Percentiles rank a stretch among this genome's conserved stretches.
phyloP scores from a whole-genome alignment of 2,329 filamentous ascomycete species.

The Botrytis elliptica region DNA sequence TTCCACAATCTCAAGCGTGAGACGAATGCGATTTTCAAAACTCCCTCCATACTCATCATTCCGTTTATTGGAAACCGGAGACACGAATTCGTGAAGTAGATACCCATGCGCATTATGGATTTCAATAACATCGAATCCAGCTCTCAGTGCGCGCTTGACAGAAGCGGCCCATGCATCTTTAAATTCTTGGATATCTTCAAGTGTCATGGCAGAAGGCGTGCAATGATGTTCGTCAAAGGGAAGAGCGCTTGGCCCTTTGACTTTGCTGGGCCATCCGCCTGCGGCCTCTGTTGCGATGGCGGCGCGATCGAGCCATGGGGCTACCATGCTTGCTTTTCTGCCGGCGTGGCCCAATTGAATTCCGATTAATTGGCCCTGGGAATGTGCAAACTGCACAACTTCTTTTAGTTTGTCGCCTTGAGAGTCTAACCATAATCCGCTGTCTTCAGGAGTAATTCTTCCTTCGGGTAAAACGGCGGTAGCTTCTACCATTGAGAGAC shows the following conservation, averaged over 20 bases:
- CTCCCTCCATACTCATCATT: slow-evolving; percentile 66
- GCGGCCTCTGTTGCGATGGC: slow-evolving; percentile 51
- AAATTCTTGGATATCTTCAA: slow-evolving; percentile 64
- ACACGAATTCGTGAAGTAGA: slow-evolving; percentile 68
- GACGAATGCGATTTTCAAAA: slow-evolving; percentile 68
- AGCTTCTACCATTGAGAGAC: slow-evolving; percentile 74
- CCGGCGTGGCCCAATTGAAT: slow-evolving; percentile 84
- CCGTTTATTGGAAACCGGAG: slow-evolving; percentile 66
- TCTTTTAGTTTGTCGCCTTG: slow-evolving; percentile 68
- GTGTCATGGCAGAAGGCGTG: slow-evolving; percentile 64
- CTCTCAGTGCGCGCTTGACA: slow-evolving; percentile 59
- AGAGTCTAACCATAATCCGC: slow-evolving; percentile 79
- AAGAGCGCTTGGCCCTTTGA: slow-evolving; percentile 52
- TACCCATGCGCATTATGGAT: slow-evolving; percentile 81
- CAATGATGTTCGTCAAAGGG: slow-evolving; percentile 62
- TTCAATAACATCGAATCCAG: slow-evolving; percentile 72
- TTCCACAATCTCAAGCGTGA: slow-evolving; percentile 67
- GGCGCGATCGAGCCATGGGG: slow-evolving; percentile 61
- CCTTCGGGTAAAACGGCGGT: slow-evolving; percentile 73
- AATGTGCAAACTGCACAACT: slow-evolving; percentile 76
- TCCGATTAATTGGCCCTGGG: slow-evolving; percentile 71
- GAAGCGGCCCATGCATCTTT: slow-evolving; percentile 62
- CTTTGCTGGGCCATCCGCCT: slow-evolving; percentile 57
- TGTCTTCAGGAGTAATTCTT: slow-evolving; percentile 78
- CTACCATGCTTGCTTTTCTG: slow-evolving; percentile 60